Conservation (phyloP, 176 grass and related monocot genomes). For the Oryza punctata region DNA sequence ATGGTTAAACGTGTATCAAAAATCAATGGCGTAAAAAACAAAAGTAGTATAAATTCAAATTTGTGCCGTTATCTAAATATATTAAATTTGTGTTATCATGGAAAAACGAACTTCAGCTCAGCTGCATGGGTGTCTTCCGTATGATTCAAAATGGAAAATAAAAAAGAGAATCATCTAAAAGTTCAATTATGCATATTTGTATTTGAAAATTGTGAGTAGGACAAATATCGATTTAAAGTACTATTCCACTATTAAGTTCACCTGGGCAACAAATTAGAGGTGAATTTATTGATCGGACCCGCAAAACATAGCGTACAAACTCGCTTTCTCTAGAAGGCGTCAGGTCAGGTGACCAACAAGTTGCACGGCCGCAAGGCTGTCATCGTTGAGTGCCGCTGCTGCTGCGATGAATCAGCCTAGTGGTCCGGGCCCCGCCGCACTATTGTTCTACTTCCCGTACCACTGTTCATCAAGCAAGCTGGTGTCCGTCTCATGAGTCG, state of each 20-base stretch:
- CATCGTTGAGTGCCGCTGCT: background rate
- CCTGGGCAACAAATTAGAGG: background rate
- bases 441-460: background rate
- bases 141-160: too few species aligned
- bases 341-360: slow-evolving; percentile 17
- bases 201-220: background rate
- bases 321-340: slow-evolving; percentile 22
- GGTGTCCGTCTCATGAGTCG: background rate
- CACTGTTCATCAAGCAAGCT: background rate
- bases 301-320: background rate
- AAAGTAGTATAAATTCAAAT: too few species aligned
- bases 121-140: too few species aligned
- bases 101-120: too few species aligned
- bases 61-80: too few species aligned
- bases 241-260: background rate
- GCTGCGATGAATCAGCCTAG: background rate
- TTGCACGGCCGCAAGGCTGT: slow-evolving; percentile 29
- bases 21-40: too few species aligned
- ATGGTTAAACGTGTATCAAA: too few species aligned
- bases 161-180: too few species aligned
- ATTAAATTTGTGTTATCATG: too few species aligned
- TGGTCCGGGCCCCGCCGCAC: background rate
- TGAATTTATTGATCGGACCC: background rate
- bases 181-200: too few species aligned
- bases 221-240: background rate